phyloP scores from a whole-genome alignment of 75 land plant genomes.

The Isoetes taiwanensis region DNA sequence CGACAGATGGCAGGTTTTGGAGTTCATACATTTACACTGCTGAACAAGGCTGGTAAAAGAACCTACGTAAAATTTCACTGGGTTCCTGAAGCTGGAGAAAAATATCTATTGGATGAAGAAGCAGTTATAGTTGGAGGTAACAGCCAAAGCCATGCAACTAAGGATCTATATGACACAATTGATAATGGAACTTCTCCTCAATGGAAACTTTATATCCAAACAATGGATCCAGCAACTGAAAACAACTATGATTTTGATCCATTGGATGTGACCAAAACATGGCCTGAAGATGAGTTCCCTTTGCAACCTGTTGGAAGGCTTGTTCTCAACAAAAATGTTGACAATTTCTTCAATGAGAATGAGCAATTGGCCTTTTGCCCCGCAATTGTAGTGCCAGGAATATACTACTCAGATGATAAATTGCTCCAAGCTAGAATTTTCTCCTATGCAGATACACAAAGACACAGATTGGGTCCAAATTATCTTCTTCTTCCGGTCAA shows the following conservation, averaged over 20 bases:
- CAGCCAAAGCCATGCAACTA: too few species aligned
- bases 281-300: conserved; percentile 4
- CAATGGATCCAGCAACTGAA: not conserved
- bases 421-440: not conserved
- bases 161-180: too few species aligned
- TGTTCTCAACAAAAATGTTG: not conserved
- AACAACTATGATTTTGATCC: conserved; percentile 4
- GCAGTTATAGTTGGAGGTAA: too few species aligned
- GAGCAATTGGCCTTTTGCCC: conserved; percentile 7
- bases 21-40: too few species aligned
- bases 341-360: conserved; percentile 6
- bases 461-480: not conserved
- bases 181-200: too few species aligned
- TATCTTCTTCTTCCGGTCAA: not conserved
- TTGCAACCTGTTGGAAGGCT: conserved; percentile 1
- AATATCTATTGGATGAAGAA: too few species aligned
- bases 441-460: conserved; percentile 2
- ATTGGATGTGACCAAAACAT: not conserved
- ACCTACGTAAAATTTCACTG: too few species aligned
- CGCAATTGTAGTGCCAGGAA: not conserved
- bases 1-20: not conserved
- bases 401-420: conserved; percentile 4
- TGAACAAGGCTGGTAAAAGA: too few species aligned
- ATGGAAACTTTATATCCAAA: not conserved
- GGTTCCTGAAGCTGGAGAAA: too few species aligned